Percentiles rank a stretch among this genome's conserved stretches.
Evolutionary conservation across 805 yeast genomes (phyloP).

Genomic region (Lipomyces oligophaga): DNA sequence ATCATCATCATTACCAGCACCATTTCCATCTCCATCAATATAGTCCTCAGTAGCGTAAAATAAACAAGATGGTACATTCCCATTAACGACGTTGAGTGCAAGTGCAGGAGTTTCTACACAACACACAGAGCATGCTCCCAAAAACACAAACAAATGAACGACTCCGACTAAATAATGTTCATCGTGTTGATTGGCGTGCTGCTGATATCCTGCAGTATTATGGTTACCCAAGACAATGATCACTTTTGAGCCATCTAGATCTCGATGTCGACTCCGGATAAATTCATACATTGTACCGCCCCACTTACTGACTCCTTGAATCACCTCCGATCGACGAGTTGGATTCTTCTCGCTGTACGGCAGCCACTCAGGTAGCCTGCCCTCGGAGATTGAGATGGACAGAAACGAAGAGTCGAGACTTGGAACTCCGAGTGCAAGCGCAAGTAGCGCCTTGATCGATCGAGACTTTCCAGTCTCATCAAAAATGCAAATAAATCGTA

Average conservation of each 20-base stretch:
- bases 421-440: conserved; percentile 30
- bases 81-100: background rate
- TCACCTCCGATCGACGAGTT: conserved; percentile 1
- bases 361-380: conserved; percentile 19
- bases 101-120: too few species aligned
- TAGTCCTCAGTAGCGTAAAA: background rate
- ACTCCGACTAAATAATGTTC: too few species aligned
- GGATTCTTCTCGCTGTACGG: conserved; percentile 6
- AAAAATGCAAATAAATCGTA: conserved; percentile 19
- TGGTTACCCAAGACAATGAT: conserved; percentile 7
- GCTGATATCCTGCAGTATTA: too few species aligned
- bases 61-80: background rate
- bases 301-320: conserved; percentile 5
- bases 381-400: background rate
- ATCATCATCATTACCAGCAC: background rate
- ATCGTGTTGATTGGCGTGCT: too few species aligned
- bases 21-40: background rate
- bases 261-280: conserved; percentile 2
- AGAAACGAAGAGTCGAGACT: conserved; percentile 23
- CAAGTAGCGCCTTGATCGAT: conserved; percentile 23
- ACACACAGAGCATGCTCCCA: too few species aligned
- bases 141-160: too few species aligned
- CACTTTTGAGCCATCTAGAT: conserved; percentile 10
- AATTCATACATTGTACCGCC: conserved; percentile 9
- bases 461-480: conserved; percentile 11